A percentile compares a stretch with the other conserved stretches of the same genome.
Conservation (phyloP, 148 eudicot genomes). For the Rhododendron williamsianum region DNA sequence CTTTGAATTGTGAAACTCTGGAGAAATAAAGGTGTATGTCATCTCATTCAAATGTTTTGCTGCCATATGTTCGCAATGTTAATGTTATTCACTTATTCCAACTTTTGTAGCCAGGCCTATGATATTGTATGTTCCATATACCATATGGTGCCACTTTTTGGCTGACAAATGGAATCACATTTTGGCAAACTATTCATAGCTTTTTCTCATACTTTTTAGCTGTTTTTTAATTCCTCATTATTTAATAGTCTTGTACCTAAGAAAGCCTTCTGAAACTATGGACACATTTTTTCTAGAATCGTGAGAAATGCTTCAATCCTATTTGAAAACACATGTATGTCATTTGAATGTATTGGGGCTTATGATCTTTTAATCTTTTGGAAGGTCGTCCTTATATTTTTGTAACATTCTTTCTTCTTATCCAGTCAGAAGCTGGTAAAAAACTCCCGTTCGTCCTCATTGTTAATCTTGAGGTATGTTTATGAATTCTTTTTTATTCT, state of each 20-base stretch:
- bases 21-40: background rate
- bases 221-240: background rate
- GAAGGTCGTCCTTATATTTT: background rate
- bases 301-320: background rate
- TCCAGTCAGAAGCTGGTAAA: constrained; percentile 87
- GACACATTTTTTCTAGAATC: background rate
- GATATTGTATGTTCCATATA: background rate
- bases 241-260: background rate
- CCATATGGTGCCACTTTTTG: background rate
- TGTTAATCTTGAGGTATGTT: constrained; percentile 77
- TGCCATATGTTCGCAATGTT: background rate
- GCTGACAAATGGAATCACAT: background rate
- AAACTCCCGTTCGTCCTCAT: constrained; percentile 83
- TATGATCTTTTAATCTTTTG: background rate
- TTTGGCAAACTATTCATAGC: background rate
- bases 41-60: background rate
- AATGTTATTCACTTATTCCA: background rate
- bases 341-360: background rate
- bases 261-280: background rate
- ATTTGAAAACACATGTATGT: background rate
- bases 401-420: constrained; percentile 16
- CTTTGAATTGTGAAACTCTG: background rate
- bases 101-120: background rate
- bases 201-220: background rate
- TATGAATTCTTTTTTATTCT: background rate